These are phyloP conservation scores for Amylocystis lapponica DNA, from an alignment of 768 basidiomycete genomes.

Conservation along the genomic window DNA sequence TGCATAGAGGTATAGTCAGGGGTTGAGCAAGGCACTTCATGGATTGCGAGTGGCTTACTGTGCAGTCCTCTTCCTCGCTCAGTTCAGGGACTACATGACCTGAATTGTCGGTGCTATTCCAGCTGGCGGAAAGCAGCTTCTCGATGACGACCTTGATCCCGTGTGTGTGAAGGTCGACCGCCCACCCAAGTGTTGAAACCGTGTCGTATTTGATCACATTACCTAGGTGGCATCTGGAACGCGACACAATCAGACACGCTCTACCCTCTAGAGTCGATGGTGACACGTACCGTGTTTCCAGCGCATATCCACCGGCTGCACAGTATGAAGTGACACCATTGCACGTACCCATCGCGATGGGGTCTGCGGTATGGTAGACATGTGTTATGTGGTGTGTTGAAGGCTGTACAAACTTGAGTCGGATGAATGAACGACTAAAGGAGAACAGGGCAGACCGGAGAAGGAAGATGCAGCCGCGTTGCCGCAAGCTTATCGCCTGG, in stretches of 20 bases:
- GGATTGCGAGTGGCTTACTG: conserved; percentile 34
- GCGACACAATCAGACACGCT: not conserved
- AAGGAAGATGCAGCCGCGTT: conserved; percentile 76
- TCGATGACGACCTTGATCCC: conserved; percentile 68
- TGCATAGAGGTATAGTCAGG: conserved; percentile 19
- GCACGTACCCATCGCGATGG: conserved; percentile 82
- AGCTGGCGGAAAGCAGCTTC: conserved; percentile 45
- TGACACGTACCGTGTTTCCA: conserved; percentile 54
- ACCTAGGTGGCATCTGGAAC: conserved; percentile 78
- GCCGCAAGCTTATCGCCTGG: conserved; percentile 62
- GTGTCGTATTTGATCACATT: conserved; percentile 82
- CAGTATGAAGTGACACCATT: conserved; percentile 75
- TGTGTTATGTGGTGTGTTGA: conserved; percentile 76
- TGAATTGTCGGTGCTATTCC: conserved; percentile 34
- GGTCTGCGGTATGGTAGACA: conserved; percentile 91
- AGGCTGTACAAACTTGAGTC: conserved; percentile 36
- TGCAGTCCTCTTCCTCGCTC: conserved; percentile 56
- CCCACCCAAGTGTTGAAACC: conserved; percentile 74
- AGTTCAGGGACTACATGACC: conserved; percentile 38
- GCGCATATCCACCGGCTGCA: conserved; percentile 78
- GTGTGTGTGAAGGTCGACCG: conserved; percentile 68
- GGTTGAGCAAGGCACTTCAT: conserved; percentile 1
- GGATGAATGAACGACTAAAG: not conserved
- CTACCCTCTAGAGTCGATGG: not conserved
- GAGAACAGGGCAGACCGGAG: conserved; percentile 48